These are phyloP conservation scores for Cairneyella variabilis DNA, from an alignment of 495 filamentous ascomycete genomes.

Conservation along the genomic window DNA sequence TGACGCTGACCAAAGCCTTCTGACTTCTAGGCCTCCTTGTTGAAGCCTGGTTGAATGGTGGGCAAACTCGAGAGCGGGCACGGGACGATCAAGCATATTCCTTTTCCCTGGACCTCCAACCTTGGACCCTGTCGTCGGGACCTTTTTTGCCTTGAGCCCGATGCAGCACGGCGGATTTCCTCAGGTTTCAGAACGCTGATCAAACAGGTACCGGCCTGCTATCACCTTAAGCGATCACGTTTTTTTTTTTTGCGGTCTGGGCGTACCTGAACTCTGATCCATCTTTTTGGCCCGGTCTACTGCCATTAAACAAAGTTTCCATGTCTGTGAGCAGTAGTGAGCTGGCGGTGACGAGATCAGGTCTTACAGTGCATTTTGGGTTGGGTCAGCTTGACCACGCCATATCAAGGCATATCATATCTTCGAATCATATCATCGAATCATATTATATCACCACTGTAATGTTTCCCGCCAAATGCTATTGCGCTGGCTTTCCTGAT, in stretches of 20 bases:
- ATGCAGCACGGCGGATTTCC: not conserved
- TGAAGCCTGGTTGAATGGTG: not conserved
- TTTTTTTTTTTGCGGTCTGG: constrained; percentile 2
- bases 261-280: not conserved
- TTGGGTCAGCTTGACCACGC: not conserved
- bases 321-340: not conserved
- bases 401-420: too few relatives aligned
- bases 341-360: not conserved
- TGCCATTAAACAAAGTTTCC: constrained; percentile 1
- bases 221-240: constrained; percentile 9
- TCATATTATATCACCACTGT: too few relatives aligned
- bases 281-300: not conserved
- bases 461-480: too few relatives aligned
- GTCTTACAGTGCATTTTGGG: not conserved
- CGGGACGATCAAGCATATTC: constrained; percentile 5
- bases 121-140: not conserved
- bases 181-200: constrained; percentile 19
- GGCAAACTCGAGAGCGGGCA: not conserved
- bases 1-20: not conserved
- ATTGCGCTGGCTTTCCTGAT: not conserved
- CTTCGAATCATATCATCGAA: too few relatives aligned
- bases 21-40: not conserved
- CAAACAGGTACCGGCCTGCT: constrained; percentile 20
- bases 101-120: not conserved
- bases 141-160: not conserved